Percentiles rank a stretch among this genome's conserved stretches.
Conservation (phyloP, 2,329 filamentous ascomycete genomes). For the Boeremia exigua region DNA sequence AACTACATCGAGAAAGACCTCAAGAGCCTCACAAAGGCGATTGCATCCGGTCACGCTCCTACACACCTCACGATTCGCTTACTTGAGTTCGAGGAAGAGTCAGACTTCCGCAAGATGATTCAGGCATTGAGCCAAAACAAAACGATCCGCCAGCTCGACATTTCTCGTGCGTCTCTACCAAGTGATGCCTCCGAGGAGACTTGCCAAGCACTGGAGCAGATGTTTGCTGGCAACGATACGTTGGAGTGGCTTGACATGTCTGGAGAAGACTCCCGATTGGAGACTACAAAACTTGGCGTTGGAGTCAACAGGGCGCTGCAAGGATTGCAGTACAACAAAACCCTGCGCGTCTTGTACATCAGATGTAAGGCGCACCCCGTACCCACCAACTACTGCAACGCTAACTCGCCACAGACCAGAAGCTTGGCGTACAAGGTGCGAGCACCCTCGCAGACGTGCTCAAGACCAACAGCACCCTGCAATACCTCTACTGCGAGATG, state of each 20-base stretch:
- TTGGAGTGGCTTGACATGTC: conserved; percentile 73
- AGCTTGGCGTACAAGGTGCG: conserved; percentile 71
- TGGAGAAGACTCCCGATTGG: conserved; percentile 73
- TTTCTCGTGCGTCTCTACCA: conserved; percentile 73
- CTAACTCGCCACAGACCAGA: conserved; percentile 59
- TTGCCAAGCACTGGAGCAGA: conserved; percentile 65
- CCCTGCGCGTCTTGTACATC: conserved; percentile 67
- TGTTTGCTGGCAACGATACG: conserved; percentile 72
- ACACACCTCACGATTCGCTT: conserved; percentile 70
- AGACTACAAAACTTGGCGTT: conserved; percentile 71
- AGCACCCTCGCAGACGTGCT: conserved; percentile 73
- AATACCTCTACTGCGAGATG: conserved; percentile 72
- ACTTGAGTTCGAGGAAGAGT: conserved; percentile 71
- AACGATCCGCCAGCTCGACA: conserved; percentile 68
- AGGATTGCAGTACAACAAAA: conserved; percentile 68
- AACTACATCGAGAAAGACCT: conserved; percentile 63
- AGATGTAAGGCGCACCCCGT: conserved; percentile 50
- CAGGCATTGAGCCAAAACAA: conserved; percentile 67
- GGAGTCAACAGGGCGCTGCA: conserved; percentile 70
- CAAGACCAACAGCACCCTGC: conserved; percentile 66
- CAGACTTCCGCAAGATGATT: conserved; percentile 68
- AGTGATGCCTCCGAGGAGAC: conserved; percentile 72
- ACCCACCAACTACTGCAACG: background rate
- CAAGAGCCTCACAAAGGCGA: conserved; percentile 59
- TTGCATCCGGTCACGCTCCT: conserved; percentile 61